Evolutionary conservation across 2,329 filamentous ascomycete species (phyloP).

Genomic region (Aspergillus sp.): DNA sequence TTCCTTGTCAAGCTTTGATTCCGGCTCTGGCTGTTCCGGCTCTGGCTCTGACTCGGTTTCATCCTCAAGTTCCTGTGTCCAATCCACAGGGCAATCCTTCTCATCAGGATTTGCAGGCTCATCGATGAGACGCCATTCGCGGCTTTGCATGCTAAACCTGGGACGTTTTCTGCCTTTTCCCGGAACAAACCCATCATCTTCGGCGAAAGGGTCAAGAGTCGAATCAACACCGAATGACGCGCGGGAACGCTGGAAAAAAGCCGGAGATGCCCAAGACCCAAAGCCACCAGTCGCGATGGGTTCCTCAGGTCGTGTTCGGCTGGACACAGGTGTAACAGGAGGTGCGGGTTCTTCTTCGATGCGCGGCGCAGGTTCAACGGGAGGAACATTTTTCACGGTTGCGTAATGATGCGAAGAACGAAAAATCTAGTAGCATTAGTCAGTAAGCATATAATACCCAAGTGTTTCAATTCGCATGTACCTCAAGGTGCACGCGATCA

Average conservation of each 20-base stretch:
- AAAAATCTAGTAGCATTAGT: slow-evolving; percentile 16
- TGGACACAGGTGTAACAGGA: slow-evolving; percentile 19
- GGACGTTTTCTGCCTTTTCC: slow-evolving; percentile 63
- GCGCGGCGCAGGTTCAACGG: slow-evolving; percentile 20
- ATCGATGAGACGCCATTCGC: slow-evolving; percentile 67
- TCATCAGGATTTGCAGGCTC: slow-evolving; percentile 62
- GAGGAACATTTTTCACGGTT: slow-evolving; percentile 48
- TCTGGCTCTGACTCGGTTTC: slow-evolving; percentile 7
- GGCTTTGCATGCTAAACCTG: slow-evolving; percentile 60
- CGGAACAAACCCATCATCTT: slow-evolving; percentile 57
- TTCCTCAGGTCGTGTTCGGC: slow-evolving; percentile 8
- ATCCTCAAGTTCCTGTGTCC: slow-evolving; percentile 22
- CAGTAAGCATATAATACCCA: neutral
- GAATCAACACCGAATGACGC: slow-evolving; percentile 63
- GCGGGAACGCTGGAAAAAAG: slow-evolving; percentile 66
- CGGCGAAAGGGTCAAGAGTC: slow-evolving; percentile 58
- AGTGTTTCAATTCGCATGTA: slow-evolving; percentile 9
- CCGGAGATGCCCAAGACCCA: slow-evolving; percentile 66
- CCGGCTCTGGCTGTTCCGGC: neutral
- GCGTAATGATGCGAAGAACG: slow-evolving; percentile 17
- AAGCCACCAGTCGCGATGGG: slow-evolving; percentile 25
- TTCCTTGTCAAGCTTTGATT: neutral
- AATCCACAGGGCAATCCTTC: slow-evolving; percentile 32
- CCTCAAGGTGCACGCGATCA: slow-evolving; percentile 30
- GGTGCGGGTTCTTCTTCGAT: slow-evolving; percentile 13